Conservation (phyloP, 352 stramenopile species). For the Phytophthora tentaculata region DNA sequence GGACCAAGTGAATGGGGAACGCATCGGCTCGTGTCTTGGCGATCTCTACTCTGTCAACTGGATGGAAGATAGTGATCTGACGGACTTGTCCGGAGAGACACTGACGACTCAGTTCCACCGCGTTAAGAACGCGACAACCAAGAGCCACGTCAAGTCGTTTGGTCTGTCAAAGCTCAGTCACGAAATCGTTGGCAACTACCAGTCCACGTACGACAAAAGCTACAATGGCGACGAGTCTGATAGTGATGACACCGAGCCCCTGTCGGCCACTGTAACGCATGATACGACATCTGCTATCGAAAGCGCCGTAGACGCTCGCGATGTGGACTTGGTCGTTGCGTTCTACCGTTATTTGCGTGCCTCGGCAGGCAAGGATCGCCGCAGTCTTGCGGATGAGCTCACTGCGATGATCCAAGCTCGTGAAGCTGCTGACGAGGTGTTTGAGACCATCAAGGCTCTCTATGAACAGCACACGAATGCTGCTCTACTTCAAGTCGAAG, state of each 20-base stretch:
- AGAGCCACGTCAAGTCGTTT: slow-evolving; percentile 87
- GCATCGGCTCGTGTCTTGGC: slow-evolving; percentile 83
- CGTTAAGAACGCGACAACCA: slow-evolving; percentile 77
- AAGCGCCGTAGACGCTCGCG: slow-evolving; percentile 60
- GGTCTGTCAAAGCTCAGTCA: slow-evolving; percentile 59
- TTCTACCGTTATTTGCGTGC: slow-evolving; percentile 85
- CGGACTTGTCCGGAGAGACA: slow-evolving; percentile 78
- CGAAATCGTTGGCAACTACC: slow-evolving; percentile 86
- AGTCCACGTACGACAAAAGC: slow-evolving; percentile 75
- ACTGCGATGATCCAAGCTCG: slow-evolving; percentile 48
- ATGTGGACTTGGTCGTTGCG: slow-evolving; percentile 75
- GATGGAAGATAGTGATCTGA: slow-evolving; percentile 92
- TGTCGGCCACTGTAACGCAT: not conserved
- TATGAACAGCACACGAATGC: slow-evolving; percentile 36
- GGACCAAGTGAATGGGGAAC: slow-evolving; percentile 74
- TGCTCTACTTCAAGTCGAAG: slow-evolving; percentile 38
- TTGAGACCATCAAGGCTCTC: slow-evolving; percentile 50
- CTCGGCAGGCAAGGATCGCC: slow-evolving; percentile 38
- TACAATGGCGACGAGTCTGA: slow-evolving; percentile 30
- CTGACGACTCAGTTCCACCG: slow-evolving; percentile 77
- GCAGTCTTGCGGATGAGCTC: slow-evolving; percentile 48
- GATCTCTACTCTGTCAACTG: slow-evolving; percentile 93
- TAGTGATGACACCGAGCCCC: slow-evolving; percentile 7
- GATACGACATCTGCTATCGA: slow-evolving; percentile 16
- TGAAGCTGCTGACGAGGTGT: slow-evolving; percentile 62